phyloP scores from a whole-genome alignment of 208 protist genomes.

The Trypanosoma cruzi region DNA sequence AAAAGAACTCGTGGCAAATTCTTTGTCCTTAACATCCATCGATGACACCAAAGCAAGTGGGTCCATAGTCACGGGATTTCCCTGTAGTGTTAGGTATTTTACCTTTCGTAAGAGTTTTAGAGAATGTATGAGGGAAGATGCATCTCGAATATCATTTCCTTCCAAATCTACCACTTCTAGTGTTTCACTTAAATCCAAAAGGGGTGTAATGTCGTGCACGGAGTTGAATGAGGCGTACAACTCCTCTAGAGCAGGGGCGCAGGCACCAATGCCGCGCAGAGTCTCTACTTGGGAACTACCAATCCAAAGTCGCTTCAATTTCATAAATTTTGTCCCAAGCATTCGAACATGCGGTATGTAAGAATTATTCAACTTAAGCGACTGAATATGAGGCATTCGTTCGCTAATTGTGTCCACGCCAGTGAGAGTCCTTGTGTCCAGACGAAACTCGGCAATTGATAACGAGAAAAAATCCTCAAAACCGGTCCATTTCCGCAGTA shows the following conservation, averaged over 20 bases:
- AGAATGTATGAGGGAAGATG: constrained; percentile 28
- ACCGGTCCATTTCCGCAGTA: constrained; percentile 74
- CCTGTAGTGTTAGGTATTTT: constrained; percentile 58
- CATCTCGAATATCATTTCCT: constrained; percentile 72
- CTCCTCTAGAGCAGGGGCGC: constrained; percentile 63
- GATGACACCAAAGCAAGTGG: not conserved
- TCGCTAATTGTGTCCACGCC: constrained; percentile 60
- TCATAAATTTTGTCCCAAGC: constrained; percentile 61
- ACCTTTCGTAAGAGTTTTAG: constrained; percentile 48
- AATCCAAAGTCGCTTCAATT: constrained; percentile 76
- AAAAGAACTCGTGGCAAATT: constrained; percentile 22
- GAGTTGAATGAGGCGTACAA: constrained; percentile 89
- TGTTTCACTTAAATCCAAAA: constrained; percentile 63
- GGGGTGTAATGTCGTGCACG: constrained; percentile 53
- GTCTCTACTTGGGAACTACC: constrained; percentile 71
- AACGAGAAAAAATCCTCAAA: constrained; percentile 79
- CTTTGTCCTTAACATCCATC: constrained; percentile 1
- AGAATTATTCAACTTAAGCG: constrained; percentile 70
- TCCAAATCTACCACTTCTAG: constrained; percentile 88
- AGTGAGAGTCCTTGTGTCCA: constrained; percentile 59
- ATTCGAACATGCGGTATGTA: constrained; percentile 66
- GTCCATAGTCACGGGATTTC: constrained; percentile 56
- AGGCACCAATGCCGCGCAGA: constrained; percentile 67
- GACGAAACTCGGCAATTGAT: constrained; percentile 55
- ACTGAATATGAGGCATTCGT: constrained; percentile 54